Conservation (phyloP, 176 grass and related monocot genomes). For the Aegilops umbellulata region DNA sequence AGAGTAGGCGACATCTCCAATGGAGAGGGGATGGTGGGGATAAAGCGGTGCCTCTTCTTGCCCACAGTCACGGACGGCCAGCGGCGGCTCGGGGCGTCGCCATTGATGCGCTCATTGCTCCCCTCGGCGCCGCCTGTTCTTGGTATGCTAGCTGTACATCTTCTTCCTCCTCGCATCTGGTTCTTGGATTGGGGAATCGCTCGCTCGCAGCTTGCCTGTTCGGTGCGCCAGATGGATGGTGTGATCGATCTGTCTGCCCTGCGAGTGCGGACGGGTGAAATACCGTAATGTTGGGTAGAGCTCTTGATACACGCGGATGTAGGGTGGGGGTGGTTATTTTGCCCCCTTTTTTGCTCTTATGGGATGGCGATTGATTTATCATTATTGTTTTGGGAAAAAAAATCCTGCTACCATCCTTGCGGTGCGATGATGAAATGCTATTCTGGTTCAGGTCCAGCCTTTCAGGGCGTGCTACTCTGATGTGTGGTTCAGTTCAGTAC, state of each 20-base stretch:
- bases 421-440: neutral
- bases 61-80: neutral
- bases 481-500: neutral
- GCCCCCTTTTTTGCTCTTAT: neutral
- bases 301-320: neutral
- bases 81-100: neutral
- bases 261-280: neutral
- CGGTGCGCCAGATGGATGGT: neutral
- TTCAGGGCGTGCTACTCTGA: neutral
- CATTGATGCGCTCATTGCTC: neutral
- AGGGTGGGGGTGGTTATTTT: neutral
- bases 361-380: neutral
- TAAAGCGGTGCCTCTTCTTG: constrained; percentile 7
- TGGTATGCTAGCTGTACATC: neutral
- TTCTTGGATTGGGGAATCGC: neutral
- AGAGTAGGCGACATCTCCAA: constrained; percentile 24
- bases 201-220: neutral
- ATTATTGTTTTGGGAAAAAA: neutral
- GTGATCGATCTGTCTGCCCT: neutral
- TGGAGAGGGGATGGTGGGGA: constrained; percentile 10
- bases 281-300: neutral
- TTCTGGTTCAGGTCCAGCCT: neutral
- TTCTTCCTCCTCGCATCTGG: neutral
- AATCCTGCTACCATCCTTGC: no score
- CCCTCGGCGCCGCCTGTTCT: neutral